phyloP scores from a whole-genome alignment of 805 yeast genomes.

The Brettanomyces naardenensis region DNA sequence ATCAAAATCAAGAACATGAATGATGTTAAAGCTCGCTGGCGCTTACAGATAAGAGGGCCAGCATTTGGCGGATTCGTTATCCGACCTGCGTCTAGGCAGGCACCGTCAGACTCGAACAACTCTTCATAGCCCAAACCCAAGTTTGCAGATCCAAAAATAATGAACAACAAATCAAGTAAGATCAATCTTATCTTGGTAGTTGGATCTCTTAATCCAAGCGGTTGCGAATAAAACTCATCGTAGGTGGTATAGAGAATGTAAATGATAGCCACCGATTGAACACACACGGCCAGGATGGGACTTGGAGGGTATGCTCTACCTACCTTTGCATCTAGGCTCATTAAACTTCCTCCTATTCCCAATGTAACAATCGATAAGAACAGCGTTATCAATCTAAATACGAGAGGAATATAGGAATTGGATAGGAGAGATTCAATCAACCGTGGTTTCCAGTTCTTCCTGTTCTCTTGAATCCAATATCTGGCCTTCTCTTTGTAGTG shows the following conservation, averaged over 20 bases:
- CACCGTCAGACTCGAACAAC: slow-evolving; percentile 76
- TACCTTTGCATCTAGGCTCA: slow-evolving; percentile 27
- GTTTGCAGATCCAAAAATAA: slow-evolving; percentile 84
- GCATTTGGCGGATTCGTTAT: slow-evolving; percentile 16
- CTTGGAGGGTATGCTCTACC: slow-evolving; percentile 65
- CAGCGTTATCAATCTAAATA: slow-evolving; percentile 55
- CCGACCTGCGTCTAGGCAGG: slow-evolving; percentile 34
- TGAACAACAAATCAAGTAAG: slow-evolving; percentile 75
- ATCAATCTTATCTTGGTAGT: slow-evolving; percentile 73
- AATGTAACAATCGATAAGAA: slow-evolving; percentile 59
- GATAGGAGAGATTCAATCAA: slow-evolving; percentile 52
- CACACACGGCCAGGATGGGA: slow-evolving; percentile 86
- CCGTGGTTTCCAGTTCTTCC: slow-evolving; percentile 57
- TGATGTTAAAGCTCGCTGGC: slow-evolving; percentile 73
- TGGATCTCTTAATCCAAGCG: slow-evolving; percentile 84
- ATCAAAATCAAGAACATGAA: slow-evolving; percentile 68
- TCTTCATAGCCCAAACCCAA: slow-evolving; percentile 80
- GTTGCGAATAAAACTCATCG: slow-evolving; percentile 90
- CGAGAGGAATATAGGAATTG: slow-evolving; percentile 76
- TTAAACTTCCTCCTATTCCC: slow-evolving; percentile 61
- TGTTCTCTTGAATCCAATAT: slow-evolving; percentile 57
- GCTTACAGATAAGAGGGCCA: slow-evolving; percentile 52
- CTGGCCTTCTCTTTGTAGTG: slow-evolving; percentile 50
- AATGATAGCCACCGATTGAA: slow-evolving; percentile 68
- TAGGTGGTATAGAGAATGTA: slow-evolving; percentile 77